Conservation (phyloP, 2,329 filamentous ascomycete genomes). For the Leptographium flavum region DNA sequence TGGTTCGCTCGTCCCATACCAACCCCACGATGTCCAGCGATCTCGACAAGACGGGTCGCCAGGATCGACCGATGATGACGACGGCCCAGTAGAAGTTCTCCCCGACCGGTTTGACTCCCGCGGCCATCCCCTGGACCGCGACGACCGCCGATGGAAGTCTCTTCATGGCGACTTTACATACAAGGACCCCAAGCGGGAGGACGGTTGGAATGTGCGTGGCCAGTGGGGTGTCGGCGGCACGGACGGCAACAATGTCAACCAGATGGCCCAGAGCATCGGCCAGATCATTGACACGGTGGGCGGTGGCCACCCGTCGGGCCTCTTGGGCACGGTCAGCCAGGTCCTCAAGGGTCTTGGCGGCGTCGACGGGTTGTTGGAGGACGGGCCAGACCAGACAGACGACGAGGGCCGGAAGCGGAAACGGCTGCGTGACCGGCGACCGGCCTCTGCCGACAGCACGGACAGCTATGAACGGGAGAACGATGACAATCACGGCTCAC, state of each 20-base stretch:
- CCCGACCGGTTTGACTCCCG: conserved; percentile 32
- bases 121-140: conserved; percentile 24
- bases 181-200: conserved; percentile 13
- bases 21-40: no score
- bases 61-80: conserved; percentile 19
- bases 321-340: conserved; percentile 16
- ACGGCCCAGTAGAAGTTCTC: conserved; percentile 27
- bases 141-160: conserved; percentile 16
- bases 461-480: background rate
- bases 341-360: conserved; percentile 12
- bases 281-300: conserved; percentile 18
- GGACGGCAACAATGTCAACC: conserved; percentile 26
- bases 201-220: conserved; percentile 24
- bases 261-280: conserved; percentile 14
- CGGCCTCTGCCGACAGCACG: background rate
- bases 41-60: conserved; percentile 10
- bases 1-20: conserved; percentile 7
- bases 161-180: conserved; percentile 29
- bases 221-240: conserved; percentile 31
- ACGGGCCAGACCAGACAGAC: background rate
- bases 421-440: background rate
- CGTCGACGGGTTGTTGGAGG: conserved; percentile 5
- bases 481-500: background rate
- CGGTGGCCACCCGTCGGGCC: conserved; percentile 9
- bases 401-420: conserved; percentile 11